Percentiles rank a stretch among this genome's conserved stretches.
Evolutionary conservation across 495 filamentous ascomycete genomes (phyloP).

Genomic region (Talaromyces adpressus): DNA sequence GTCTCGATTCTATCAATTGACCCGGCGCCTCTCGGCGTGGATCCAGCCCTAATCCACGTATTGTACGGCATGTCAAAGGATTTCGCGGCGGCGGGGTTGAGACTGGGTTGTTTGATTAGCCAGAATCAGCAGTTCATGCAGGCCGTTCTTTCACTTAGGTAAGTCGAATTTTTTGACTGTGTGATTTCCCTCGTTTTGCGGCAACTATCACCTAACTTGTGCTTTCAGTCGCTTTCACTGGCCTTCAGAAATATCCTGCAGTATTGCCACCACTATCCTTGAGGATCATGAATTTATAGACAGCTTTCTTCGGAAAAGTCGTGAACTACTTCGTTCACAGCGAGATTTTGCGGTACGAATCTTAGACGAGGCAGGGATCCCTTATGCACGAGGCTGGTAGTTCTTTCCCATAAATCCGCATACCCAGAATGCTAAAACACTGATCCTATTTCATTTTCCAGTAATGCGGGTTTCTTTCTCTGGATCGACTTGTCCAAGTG

Average conservation of each 20-base stretch:
- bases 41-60: slow-evolving; percentile 46
- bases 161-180: slow-evolving; percentile 4
- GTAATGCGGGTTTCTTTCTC: slow-evolving; percentile 47
- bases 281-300: slow-evolving; percentile 27
- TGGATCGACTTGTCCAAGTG: slow-evolving; percentile 37
- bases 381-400: slow-evolving; percentile 25
- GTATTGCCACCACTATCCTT: slow-evolving; percentile 31
- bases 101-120: slow-evolving; percentile 47
- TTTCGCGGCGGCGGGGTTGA: slow-evolving; percentile 49
- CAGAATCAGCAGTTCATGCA: slow-evolving; percentile 25
- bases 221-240: slow-evolving; percentile 25
- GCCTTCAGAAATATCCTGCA: slow-evolving; percentile 23
- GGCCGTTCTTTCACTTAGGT: slow-evolving; percentile 23
- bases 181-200: neutral
- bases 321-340: slow-evolving; percentile 17
- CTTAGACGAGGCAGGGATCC: slow-evolving; percentile 23
- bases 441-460: slow-evolving; percentile 14
- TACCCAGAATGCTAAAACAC: neutral
- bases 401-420: neutral
- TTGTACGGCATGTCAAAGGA: slow-evolving; percentile 48
- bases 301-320: slow-evolving; percentile 20
- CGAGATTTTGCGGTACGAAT: slow-evolving; percentile 20
- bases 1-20: slow-evolving; percentile 47
- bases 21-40: slow-evolving; percentile 21
- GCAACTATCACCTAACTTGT: neutral